Evolutionary conservation across 169 alveolate genomes (phyloP).

Genomic region (Perkinsus olseni): DNA sequence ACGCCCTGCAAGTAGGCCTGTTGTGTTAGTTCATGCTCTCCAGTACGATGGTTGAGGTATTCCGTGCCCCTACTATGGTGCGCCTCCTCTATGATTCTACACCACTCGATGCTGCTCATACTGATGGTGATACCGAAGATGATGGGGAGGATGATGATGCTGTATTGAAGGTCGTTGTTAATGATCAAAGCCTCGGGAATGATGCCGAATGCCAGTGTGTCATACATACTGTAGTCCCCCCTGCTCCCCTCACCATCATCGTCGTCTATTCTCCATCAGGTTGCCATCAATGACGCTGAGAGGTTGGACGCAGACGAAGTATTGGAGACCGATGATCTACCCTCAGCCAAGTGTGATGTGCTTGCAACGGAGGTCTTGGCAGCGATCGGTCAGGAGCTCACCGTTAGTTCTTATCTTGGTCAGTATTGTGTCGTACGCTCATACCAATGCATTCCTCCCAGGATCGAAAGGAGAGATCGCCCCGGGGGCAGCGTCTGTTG

Average conservation of each 20-base stretch:
- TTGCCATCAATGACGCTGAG: background rate
- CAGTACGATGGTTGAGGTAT: background rate
- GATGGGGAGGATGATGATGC: background rate
- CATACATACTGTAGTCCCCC: background rate
- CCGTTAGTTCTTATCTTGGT: background rate
- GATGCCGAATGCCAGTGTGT: background rate
- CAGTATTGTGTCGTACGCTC: background rate
- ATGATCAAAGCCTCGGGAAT: background rate
- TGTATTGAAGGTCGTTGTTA: background rate
- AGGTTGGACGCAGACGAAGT: background rate
- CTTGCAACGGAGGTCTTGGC: background rate
- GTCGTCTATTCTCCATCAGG: background rate
- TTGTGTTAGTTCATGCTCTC: too few species aligned
- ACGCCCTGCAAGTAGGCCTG: background rate
- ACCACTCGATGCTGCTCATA: too few species aligned
- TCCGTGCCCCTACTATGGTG: background rate
- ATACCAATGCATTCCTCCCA: background rate
- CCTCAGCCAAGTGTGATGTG: background rate
- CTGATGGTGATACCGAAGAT: background rate
- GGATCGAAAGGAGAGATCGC: background rate
- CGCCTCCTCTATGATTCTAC: background rate
- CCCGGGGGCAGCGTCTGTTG: background rate
- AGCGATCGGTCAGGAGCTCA: background rate
- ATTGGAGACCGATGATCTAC: background rate
- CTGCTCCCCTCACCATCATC: background rate